Base-by-base conservation (phyloP, 768 basidiomycete genomes). In the Boletus reticuloceps region DNA sequence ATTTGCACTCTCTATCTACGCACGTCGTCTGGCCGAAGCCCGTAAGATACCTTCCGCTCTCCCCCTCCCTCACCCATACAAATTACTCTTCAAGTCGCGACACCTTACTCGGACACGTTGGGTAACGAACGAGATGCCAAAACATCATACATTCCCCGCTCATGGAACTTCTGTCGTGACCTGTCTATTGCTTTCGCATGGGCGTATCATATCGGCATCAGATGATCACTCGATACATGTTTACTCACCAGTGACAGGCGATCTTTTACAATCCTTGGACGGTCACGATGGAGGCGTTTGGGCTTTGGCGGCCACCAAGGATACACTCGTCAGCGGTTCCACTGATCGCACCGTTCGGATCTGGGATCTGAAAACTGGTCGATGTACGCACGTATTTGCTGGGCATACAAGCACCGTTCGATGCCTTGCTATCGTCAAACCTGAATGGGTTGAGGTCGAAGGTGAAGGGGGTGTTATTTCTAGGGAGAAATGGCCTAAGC, bases 211-310 rank as follows among this genome's bases (percentile, higher is more conserved):
- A 65, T 94, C 92, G 12, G 95, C 96, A 12, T 96, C 94, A 1
- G 96, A 99, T 71, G 95, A 98, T 72, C 93, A 98, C 64, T 91
- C 93, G 5, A 97, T 98, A 65, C 91, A 95, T 66, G 85, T 99
- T 44, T 98, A 96, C 69, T 89, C 88, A 22, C 94, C 92, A n/a
- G 69, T 80, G 20, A 90, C 88, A 1, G 96, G 96, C 13, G 79
- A 83, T 37, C 80, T 91, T 20, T 70, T 88, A 6, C 84, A 82
- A 40, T 82, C 86, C 2, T 79, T 98, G 41, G 81, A 89, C 54
- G 96, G 95, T 4, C 95, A 98, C 64, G 91, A 94, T 62, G 95
- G 95, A 47, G 95, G 95, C 17, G 94, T 98, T 2, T 98, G 95
- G 95, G 94, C 95, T 16, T 76, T 98, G n/a, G 89, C 90, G 6